Evolutionary conservation across 371 early-diverging fungal species (phyloP).

Genomic region (Haplosporangium sp.): DNA sequence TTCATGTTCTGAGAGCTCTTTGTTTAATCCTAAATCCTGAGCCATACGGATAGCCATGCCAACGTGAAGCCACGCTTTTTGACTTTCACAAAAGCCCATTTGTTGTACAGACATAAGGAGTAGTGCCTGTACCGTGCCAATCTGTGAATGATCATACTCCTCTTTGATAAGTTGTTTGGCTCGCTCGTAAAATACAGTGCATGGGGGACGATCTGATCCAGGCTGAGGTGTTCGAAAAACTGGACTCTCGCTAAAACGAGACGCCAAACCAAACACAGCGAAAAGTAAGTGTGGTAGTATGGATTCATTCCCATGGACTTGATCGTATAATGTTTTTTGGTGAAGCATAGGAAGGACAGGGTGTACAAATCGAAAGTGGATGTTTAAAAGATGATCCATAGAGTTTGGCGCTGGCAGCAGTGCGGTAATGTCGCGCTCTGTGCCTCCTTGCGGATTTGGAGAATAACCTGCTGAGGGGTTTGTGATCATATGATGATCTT

Average conservation of each 20-base stretch:
- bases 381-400: constrained; percentile 37
- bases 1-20: constrained; percentile 67
- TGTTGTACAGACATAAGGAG: constrained; percentile 68
- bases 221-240: constrained; percentile 67
- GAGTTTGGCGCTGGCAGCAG: constrained; percentile 28
- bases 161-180: constrained; percentile 65
- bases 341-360: constrained; percentile 51
- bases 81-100: constrained; percentile 54
- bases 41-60: constrained; percentile 76
- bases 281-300: constrained; percentile 72
- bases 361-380: constrained; percentile 42
- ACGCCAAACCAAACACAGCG: constrained; percentile 75
- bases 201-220: constrained; percentile 56
- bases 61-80: constrained; percentile 55
- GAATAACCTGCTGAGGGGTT: constrained; percentile 38
- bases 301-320: constrained; percentile 24
- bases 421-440: not conserved
- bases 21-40: constrained; percentile 72
- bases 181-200: constrained; percentile 63
- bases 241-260: constrained; percentile 74
- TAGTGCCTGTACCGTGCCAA: constrained; percentile 70
- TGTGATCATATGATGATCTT: not conserved
- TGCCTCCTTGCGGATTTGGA: constrained; percentile 2
- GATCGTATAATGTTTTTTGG: constrained; percentile 27
- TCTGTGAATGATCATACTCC: constrained; percentile 67